phyloP scores from a whole-genome alignment of 192 early-diverging fungal species.

The Backusella tarrabulga region DNA sequence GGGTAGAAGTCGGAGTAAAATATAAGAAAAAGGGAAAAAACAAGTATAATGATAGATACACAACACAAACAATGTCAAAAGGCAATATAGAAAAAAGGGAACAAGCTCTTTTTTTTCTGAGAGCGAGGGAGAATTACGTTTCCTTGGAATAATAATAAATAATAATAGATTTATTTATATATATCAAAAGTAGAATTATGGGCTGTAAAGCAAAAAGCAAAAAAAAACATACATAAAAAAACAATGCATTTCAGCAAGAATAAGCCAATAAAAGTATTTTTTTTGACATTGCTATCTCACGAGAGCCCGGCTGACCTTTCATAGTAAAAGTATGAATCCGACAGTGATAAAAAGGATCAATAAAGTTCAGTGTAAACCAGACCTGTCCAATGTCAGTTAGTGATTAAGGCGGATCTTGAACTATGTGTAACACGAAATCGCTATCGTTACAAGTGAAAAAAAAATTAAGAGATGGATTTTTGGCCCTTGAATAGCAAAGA shows the following conservation, averaged over 20 bases:
- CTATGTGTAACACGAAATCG: not conserved
- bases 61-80: not conserved
- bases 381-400: not conserved
- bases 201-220: not conserved
- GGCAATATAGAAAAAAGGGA: not conserved
- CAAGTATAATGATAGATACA: not conserved
- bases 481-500: not conserved
- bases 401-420: slow-evolving; percentile 1
- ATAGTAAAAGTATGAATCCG: not conserved
- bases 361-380: not conserved
- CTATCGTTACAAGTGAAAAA: slow-evolving; percentile 1
- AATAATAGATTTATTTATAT: not conserved
- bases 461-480: not conserved
- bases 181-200: too few species aligned
- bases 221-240: not conserved
- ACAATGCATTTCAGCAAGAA: not conserved
- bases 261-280: not conserved
- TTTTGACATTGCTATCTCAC: slow-evolving; percentile 6
- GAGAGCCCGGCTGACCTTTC: not conserved
- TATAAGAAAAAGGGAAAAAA: not conserved
- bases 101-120: not conserved
- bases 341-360: not conserved
- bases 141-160: not conserved
- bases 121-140: not conserved
- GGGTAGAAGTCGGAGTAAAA: not conserved